Percentiles rank a stretch among this genome's conserved stretches.
These are phyloP conservation scores for Blastocystis sp. DNA, from an alignment of 352 stramenopile genomes.

Conservation along the genomic window DNA sequence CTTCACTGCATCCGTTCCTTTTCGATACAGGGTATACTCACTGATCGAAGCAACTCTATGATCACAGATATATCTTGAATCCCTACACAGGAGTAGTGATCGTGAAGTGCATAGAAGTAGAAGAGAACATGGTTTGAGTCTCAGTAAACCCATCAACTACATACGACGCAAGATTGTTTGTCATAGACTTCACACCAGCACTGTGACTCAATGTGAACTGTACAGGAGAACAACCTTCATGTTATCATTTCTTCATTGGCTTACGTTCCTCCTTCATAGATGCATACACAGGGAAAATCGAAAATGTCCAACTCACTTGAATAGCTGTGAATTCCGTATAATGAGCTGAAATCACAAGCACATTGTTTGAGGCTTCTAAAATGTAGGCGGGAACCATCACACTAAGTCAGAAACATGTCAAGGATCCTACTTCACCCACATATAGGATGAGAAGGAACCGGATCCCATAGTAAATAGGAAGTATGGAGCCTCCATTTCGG, in stretches of 20 bases:
- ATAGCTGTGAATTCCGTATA: not conserved
- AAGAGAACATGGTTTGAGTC: not conserved
- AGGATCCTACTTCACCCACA: constrained; percentile 2
- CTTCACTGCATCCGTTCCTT: not conserved
- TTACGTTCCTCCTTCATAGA: not conserved
- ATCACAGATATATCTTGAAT: not conserved
- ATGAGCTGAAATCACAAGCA: not conserved
- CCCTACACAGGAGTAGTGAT: not conserved
- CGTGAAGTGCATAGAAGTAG: not conserved
- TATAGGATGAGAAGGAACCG: not conserved
- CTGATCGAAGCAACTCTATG: not conserved
- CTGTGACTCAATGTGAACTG: not conserved
- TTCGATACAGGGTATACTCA: constrained; percentile 14
- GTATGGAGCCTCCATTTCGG: not conserved
- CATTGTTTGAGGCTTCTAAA: not conserved
- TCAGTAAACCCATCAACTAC: not conserved
- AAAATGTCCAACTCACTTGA: not conserved
- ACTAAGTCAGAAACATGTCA: not conserved
- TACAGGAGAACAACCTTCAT: not conserved
- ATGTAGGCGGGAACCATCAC: not conserved
- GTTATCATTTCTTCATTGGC: not conserved
- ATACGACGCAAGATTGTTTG: not conserved
- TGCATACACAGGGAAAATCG: constrained; percentile 14
- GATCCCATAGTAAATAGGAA: not conserved
- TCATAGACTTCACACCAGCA: not conserved